A percentile compares a stretch with the other conserved stretches of the same genome.
phyloP scores from a whole-genome alignment of 805 yeast species.

The Schwanniomyces sp. region DNA sequence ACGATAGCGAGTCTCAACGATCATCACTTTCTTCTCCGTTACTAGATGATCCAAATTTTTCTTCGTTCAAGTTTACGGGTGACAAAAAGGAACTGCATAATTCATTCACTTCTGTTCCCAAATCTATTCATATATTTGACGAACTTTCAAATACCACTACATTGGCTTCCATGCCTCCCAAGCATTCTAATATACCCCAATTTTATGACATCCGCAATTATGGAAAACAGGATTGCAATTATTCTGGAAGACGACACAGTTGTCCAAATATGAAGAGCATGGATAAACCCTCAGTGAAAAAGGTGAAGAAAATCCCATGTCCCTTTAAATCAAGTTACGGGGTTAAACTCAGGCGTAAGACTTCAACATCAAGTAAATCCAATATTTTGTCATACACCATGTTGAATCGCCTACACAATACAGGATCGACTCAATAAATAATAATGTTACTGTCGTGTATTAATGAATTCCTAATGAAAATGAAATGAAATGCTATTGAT shows the following conservation, averaged over 20 bases:
- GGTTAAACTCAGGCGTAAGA: not conserved
- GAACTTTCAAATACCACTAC: not conserved
- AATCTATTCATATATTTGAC: not conserved
- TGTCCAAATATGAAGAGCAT: not conserved
- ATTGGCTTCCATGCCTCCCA: not conserved
- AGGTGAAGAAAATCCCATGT: not conserved
- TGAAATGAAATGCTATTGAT: not conserved
- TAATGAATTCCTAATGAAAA: not conserved
- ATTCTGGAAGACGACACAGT: not conserved
- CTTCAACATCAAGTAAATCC: not conserved
- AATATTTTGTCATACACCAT: not conserved
- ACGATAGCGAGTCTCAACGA: not conserved
- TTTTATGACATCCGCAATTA: not conserved
- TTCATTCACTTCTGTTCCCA: not conserved
- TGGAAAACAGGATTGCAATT: not conserved
- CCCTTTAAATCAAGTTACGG: not conserved
- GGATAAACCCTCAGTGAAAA: not conserved
- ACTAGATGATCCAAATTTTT: not conserved
- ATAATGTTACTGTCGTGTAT: not conserved
- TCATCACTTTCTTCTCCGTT: slow-evolving; percentile 2
- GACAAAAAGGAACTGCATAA: not conserved
- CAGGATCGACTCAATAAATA: not conserved
- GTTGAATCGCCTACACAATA: not conserved
- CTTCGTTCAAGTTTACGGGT: not conserved
- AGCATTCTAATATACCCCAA: not conserved